Evolutionary conservation across 1,284 basidiomycete species (phyloP), one percentile per base, ranked within the genome.

Genomic region (Bjerkandera adusta): DNA sequence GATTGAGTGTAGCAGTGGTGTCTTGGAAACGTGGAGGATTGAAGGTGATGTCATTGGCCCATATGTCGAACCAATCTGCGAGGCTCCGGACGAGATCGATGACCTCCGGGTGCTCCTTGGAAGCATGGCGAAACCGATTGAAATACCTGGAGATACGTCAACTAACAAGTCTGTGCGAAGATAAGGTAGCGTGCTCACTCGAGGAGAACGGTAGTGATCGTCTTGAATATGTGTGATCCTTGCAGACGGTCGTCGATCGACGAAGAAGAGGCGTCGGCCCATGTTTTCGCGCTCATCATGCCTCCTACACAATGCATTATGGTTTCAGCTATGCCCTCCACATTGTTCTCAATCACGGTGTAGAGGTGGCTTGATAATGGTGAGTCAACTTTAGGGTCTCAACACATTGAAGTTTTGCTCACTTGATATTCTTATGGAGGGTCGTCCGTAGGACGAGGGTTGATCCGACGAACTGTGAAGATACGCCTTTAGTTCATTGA

Each of bases 381-480:
- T 25, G n/a, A 8, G 22, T 21, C 21, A 37, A 16, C 29, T 15
- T 36, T 16, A n/a, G 15, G 13, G 2, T 13, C 2, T n/a, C 3
- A 37, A 1, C 13, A n/a, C 12, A 24, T 21, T 21, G 18, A 15
- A 12, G 10, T 32, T 40, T 7, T 5, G 45, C 67, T 47, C 58
- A 83, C 79, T 85, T 85, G 20, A 76, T 70, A 36, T 70, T 63
- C 32, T 72, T 71, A 16, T 65, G 66, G 26, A 82, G 56, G 0
- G 79, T 81, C 40, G 74, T 83, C 57, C 80, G 81, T 27, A 83
- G 55, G 3, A 87, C 73, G 36, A 77, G 70, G 27, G 81, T 75
- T 1, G 81, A 85, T 0, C 81, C 72, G 22, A 82, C 60, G 52
- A 81, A 84, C 81, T 86, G 43, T 1, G 20, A 43, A 16, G 16